phyloP scores from a whole-genome alignment of 129 eudicot species.

The Escallonia rubra region DNA sequence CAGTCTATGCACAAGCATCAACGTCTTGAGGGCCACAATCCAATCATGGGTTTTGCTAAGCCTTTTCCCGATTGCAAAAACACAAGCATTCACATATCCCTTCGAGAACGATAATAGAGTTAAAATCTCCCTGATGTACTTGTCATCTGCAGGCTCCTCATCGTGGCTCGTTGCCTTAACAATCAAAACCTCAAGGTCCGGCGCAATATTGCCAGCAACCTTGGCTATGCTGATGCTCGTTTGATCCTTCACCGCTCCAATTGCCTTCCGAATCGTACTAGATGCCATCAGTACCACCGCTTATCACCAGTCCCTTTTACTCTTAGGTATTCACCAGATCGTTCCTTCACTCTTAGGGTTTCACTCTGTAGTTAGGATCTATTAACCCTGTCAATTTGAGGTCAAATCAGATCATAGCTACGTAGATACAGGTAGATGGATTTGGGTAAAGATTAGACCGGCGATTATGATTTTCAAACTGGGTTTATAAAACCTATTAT shows the following conservation, averaged over 20 bases:
- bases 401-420: too few relatives aligned
- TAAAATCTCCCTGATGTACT: constrained; percentile 43
- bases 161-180: constrained; percentile 78
- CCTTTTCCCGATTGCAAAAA: constrained; percentile 40
- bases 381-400: too few relatives aligned
- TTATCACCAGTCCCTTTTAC: not conserved
- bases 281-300: constrained; percentile 45
- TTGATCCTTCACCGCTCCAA: constrained; percentile 71
- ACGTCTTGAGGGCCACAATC: constrained; percentile 62
- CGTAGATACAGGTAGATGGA: too few relatives aligned
- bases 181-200: constrained; percentile 61
- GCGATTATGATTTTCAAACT: too few relatives aligned
- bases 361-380: constrained; percentile 13
- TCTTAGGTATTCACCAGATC: not conserved
- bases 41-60: constrained; percentile 59
- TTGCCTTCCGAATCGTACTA: constrained; percentile 58
- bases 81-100: constrained; percentile 42
- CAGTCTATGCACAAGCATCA: constrained; percentile 61
- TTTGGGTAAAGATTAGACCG: too few relatives aligned
- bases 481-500: too few relatives aligned
- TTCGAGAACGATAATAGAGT: constrained; percentile 29
- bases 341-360: not conserved
- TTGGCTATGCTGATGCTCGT: constrained; percentile 73
- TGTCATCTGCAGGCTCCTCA: constrained; percentile 51
- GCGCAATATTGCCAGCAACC: constrained; percentile 62